Evolutionary conservation across 1,284 basidiomycete genomes (phyloP), one percentile per base, ranked within the genome.

Genomic region (Trichosporon faecale): DNA sequence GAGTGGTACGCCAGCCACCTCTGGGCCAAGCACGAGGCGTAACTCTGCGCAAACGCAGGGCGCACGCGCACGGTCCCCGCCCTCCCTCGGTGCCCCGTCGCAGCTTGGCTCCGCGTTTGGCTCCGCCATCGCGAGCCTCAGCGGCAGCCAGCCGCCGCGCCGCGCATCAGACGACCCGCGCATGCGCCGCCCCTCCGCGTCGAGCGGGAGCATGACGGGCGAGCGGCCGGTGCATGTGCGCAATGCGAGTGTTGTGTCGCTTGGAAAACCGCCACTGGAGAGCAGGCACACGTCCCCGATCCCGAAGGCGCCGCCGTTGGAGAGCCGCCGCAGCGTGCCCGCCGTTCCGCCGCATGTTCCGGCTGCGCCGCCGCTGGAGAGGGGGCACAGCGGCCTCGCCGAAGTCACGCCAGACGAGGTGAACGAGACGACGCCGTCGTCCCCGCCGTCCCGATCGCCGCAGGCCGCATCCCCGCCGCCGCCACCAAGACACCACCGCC

Each of bases 341-440:
- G 33, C 33, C 33, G 33, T 35, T 11, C 33, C 33, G 33, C 33
- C 33, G 35, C 3, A 14, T n/a, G n/a, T n/a, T n/a, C 35, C 35
- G 11, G 35, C 14, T 37, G 35, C 29, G 29, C 57, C 57, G 27
- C 57, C 27, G 16, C 57, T 61, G 16, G 57, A 61, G 29, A 61
- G 27, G 5, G 3, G 57, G 14, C 61, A 64, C 31, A 64, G 66
- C 67, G 33, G 63, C 2, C 66, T 73, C 18, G 55, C 60, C 5
- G 67, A 73, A 14, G 72, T 73, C 5, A 67, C 72, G 11, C 63
- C 69, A 16, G 33, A 67, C 8, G 68, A 68, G n/a, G 69, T 57
- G 12, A 73, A 73, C 46, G 31, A 67, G 65, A 73, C 72, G 14
- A 66, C 60, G 29, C 27, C 61, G 57, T 29, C 57, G 1, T 14